Evolutionary conservation across 306 rosid genomes (phyloP).

Genomic region (Begonia peltatifolia): DNA sequence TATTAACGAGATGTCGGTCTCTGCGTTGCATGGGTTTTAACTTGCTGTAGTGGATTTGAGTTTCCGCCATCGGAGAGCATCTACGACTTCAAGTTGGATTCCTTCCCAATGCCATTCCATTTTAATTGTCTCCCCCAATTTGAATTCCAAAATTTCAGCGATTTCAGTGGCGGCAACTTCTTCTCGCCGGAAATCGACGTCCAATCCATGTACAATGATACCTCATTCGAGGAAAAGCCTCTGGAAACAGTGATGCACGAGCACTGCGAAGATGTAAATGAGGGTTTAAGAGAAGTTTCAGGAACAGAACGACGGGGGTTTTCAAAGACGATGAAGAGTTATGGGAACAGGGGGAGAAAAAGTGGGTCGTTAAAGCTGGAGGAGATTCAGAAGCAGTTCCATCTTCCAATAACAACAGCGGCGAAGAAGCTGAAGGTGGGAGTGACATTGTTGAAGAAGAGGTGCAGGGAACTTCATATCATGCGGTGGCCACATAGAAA

Average conservation of each 20-base stretch:
- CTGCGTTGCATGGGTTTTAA: not conserved
- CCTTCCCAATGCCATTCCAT: conserved; percentile 7
- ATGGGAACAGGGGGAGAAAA: not conserved
- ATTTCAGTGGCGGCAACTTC: conserved; percentile 10
- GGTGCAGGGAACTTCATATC: conserved; percentile 71
- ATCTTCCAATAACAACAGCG: conserved; percentile 46
- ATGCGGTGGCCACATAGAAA: conserved; percentile 84
- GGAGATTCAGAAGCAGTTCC: conserved; percentile 38
- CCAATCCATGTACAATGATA: conserved; percentile 13
- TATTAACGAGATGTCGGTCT: not conserved
- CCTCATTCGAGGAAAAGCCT: conserved; percentile 19
- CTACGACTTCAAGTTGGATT: conserved; percentile 4
- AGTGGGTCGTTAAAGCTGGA: conserved; percentile 15
- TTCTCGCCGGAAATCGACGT: conserved; percentile 3
- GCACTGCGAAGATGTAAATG: not conserved
- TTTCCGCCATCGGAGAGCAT: conserved; percentile 8
- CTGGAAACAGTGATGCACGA: not conserved
- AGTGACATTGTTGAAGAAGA: conserved; percentile 45
- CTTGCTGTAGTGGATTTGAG: not conserved
- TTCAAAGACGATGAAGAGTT: conserved; percentile 2
- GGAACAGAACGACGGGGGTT: conserved; percentile 1
- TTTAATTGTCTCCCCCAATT: conserved; percentile 12
- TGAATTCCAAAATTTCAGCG: conserved; percentile 25
- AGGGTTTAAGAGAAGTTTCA: not conserved
- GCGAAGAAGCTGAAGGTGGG: conserved; percentile 68